Conservation (phyloP, 2,329 filamentous ascomycete genomes). For the Aspergillus jensenii region DNA sequence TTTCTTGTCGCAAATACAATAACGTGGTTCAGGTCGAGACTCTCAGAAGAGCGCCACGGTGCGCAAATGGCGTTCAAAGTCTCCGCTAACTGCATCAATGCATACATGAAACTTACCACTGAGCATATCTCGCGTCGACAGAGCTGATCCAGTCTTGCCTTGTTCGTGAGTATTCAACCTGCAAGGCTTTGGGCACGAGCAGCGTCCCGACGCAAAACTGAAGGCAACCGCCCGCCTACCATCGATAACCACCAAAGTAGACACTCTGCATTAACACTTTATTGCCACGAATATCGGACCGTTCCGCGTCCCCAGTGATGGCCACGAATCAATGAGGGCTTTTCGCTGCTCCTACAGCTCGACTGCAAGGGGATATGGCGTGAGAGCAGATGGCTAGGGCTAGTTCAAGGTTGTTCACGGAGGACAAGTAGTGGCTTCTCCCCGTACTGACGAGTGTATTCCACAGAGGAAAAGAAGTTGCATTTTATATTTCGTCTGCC, state of each 20-base stretch:
- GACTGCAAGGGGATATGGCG: no score
- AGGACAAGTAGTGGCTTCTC: no score
- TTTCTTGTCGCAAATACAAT: background rate
- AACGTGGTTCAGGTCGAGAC: background rate
- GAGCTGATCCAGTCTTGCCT: background rate
- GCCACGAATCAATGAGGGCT: no score
- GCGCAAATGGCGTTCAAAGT: background rate
- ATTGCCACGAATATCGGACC: background rate
- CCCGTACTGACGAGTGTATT: no score
- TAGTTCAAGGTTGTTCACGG: no score
- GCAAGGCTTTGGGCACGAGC: background rate
- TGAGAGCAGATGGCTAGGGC: no score
- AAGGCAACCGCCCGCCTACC: background rate
- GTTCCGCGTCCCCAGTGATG: no score
- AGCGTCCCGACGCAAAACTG: background rate
- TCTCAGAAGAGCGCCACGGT: no score
- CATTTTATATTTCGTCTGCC: no score
- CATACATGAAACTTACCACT: background rate
- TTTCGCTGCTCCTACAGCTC: no score
- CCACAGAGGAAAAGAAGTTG: no score
- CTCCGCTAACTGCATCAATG: background rate
- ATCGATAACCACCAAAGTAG: background rate
- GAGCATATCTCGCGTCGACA: background rate
- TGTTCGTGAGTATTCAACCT: background rate
- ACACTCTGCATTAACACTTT: background rate